A percentile compares a stretch with the other conserved stretches of the same genome.
Evolutionary conservation across 140 eudicot species (phyloP).

Genomic region (Anethum foeniculum): DNA sequence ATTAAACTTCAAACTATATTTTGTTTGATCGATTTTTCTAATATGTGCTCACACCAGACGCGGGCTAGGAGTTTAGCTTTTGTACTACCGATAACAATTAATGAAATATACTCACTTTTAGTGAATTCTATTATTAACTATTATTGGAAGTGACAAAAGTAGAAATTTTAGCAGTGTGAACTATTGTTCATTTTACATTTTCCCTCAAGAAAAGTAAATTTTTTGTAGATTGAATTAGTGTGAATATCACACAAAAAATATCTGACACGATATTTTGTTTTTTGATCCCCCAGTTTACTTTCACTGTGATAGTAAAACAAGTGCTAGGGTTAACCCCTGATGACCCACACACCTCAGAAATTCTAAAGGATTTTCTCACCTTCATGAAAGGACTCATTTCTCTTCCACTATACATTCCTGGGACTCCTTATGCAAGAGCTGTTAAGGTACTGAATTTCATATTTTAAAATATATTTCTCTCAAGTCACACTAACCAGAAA

Average conservation of each 20-base stretch:
- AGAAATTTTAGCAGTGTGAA: no score
- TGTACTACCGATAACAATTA: no score
- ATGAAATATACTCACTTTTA: no score
- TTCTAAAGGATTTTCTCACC: conserved; percentile 64
- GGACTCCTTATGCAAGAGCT: conserved; percentile 85
- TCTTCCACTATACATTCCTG: conserved; percentile 65
- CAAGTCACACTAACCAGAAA: neutral
- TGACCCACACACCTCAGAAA: conserved; percentile 44
- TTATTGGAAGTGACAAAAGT: no score
- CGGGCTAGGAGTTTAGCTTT: no score
- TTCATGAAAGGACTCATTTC: conserved; percentile 83
- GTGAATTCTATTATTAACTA: no score
- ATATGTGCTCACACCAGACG: no score
- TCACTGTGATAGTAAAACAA: conserved; percentile 77
- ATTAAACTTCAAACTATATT: neutral
- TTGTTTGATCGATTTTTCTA: no score
- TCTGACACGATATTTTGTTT: neutral
- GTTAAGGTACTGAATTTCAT: conserved; percentile 41
- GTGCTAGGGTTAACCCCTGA: conserved; percentile 63
- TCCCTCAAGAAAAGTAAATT: neutral
- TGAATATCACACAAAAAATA: neutral
- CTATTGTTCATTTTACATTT: no score
- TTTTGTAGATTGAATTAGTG: neutral
- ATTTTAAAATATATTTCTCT: neutral
- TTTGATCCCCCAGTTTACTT: conserved; percentile 49